Base-by-base conservation (phyloP, 2,329 filamentous ascomycete genomes). In the Fusarium falciforme region DNA sequence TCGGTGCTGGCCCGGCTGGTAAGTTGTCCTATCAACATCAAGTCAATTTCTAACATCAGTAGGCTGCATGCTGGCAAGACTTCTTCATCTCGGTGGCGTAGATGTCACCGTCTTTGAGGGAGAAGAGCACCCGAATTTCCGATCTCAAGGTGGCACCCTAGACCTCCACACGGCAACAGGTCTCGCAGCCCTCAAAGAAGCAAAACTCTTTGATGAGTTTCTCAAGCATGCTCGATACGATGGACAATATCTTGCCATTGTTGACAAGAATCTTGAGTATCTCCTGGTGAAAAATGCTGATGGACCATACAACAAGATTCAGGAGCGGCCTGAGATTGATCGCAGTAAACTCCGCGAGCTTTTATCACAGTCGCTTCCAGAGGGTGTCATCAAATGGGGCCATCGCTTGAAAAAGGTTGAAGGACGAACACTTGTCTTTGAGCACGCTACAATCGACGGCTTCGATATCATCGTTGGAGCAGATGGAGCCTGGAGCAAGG, bases 131-230 rank as follows among this genome's bases (percentile, higher is more conserved):
- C 82, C 84, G n/a, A 74, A 85, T 68, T 84, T 84, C 63, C 83
- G 86, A 47, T 83, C 80, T 7, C 86, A 89, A 75, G 88, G 88
- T 35, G 88, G 89, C 10, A 86, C 82, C 5, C 83, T 91, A 3
- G 89, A 90, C 73, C 79, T 91, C 10, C 88, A 91, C 71, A 84
- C 84, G 0, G 71, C 80, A 4, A 86, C 85, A 1, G 89, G 89
- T 1, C 84, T 90, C 35, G 80, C 82, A 5, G 88, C 88, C 0
- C 76, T 91, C 57, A 84, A 84, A 61, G 85, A 87, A 65, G 87
- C 87, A 5, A 84, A 83, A 0, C 79, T 90, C 7, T 87, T 82
- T 78, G 84, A 86, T 1, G 81, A 85, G 35, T 91, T 90, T 77
- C 73, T 82, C n/a, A 82, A 85, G 68, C 70, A 85, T 61, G 86